Percentiles rank a stretch among this genome's conserved stretches.
phyloP scores from a whole-genome alignment of 371 early-diverging fungal species.

The Saksenaea vasiformis region DNA sequence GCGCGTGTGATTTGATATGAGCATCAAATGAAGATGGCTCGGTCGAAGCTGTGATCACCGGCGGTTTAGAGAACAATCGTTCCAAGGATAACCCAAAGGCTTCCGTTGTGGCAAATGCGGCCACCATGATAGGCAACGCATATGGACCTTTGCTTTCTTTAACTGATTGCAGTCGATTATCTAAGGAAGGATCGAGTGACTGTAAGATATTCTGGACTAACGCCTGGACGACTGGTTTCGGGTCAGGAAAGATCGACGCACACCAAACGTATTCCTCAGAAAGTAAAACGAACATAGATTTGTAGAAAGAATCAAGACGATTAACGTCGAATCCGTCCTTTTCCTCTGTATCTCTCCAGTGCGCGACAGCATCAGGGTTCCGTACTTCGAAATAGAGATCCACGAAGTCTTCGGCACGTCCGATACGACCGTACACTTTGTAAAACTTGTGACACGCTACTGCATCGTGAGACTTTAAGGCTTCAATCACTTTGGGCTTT shows the following conservation, averaged over 20 bases:
- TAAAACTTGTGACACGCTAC: slow-evolving; percentile 53
- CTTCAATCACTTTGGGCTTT: slow-evolving; percentile 49
- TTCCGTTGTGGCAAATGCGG: slow-evolving; percentile 52
- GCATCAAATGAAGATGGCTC: slow-evolving; percentile 16
- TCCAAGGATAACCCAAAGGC: slow-evolving; percentile 59
- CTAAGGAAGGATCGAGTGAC: slow-evolving; percentile 60
- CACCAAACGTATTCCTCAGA: slow-evolving; percentile 68
- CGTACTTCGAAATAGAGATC: slow-evolving; percentile 57
- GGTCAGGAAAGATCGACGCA: slow-evolving; percentile 60
- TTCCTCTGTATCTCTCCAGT: slow-evolving; percentile 19
- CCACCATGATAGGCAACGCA: slow-evolving; percentile 34
- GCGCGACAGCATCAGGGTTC: slow-evolving; percentile 17
- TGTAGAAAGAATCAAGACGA: slow-evolving; percentile 45
- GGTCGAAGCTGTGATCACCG: slow-evolving; percentile 28
- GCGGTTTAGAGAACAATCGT: slow-evolving; percentile 49
- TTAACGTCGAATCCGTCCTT: slow-evolving; percentile 24
- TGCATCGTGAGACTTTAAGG: slow-evolving; percentile 57
- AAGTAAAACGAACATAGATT: slow-evolving; percentile 49
- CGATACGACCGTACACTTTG: slow-evolving; percentile 58
- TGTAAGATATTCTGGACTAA: slow-evolving; percentile 57
- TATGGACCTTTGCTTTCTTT: slow-evolving; percentile 34
- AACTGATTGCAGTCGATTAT: slow-evolving; percentile 26
- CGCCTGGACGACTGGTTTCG: slow-evolving; percentile 48
- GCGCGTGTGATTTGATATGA: slow-evolving; percentile 15
- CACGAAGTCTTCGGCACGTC: slow-evolving; percentile 58